Base-by-base conservation (phyloP, 169 alveolate species). In the Plasmodium knowlesi region DNA sequence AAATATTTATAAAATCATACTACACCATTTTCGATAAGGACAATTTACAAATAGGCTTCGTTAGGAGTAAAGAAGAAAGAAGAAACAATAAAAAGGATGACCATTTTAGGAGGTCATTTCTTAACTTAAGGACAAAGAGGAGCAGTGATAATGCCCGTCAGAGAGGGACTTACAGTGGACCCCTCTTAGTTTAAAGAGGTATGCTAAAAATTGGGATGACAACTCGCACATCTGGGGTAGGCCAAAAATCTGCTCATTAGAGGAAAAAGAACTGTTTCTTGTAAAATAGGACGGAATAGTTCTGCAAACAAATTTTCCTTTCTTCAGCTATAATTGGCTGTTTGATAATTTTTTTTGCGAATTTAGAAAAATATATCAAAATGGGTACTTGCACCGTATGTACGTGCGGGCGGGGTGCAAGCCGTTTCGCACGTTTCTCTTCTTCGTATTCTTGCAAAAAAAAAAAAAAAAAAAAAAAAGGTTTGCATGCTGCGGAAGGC, bases 21-120 rank as follows among this genome's bases (percentile, higher is more conserved):
- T 96, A 96, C 37, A 96, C 97, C n/a, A 96, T 96, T 67, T 96
- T 93, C 83, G 97, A 96, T 82, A 95, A 93, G 82, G 97, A 96
- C 39, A 92, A 94, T 92, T 84, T 94, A 71, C 96, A 95, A 78
- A 92, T 96, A 50, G 97, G 97, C 37, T 96, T 96, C 92, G 96
- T 94, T 32, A 93, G 96, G 39, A 96, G 97, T 79, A 88, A 78
- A 71, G 32, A 50, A 54, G 80, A 28, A n/a, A 67, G 25, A 67
- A 6, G 37, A 22, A 67, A 28, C 37, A 14, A 16, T 6, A 73
- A 22, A 43, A 14, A 34, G n/a, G 50, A 50, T 4, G 57, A 57
- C 16, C 57, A 72, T 50, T 32, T 73, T 41, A 85, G 50, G 3
- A 32, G 70, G 50, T 76, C 93, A 12, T 76, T 78, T 57, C 37